These are phyloP conservation scores for Phaeosphaeriaceae sp. DNA, from an alignment of 2,329 filamentous ascomycete species.

Conservation along the genomic window DNA sequence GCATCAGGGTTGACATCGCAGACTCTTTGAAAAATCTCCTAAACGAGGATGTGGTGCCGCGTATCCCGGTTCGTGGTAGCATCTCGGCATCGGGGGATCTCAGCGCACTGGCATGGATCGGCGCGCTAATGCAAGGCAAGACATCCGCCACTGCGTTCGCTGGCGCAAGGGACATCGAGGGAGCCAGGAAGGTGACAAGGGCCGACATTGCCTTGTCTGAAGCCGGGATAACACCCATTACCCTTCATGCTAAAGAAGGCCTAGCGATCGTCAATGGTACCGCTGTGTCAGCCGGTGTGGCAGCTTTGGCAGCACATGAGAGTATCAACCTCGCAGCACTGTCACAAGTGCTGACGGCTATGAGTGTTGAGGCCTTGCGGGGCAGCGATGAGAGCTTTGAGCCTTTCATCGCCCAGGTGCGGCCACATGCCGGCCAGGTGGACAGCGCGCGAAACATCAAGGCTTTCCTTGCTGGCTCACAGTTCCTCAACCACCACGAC, in stretches of 20 bases:
- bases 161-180: constrained; percentile 16
- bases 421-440: constrained; percentile 66
- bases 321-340: constrained; percentile 19
- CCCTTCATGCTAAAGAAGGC: constrained; percentile 56
- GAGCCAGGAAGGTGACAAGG: constrained; percentile 10
- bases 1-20: constrained; percentile 56
- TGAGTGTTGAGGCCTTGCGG: constrained; percentile 64
- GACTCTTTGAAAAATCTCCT: constrained; percentile 52
- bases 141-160: constrained; percentile 51
- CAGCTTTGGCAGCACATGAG: constrained; percentile 26
- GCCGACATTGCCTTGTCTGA: constrained; percentile 35
- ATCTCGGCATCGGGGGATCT: constrained; percentile 64
- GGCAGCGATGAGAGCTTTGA: constrained; percentile 64
- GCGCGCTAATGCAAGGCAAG: constrained; percentile 55
- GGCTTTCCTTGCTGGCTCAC: constrained; percentile 29
- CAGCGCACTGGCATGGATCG: constrained; percentile 62
- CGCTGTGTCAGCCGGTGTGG: constrained; percentile 40
- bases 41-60: constrained; percentile 50
- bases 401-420: constrained; percentile 63
- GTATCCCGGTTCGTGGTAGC: constrained; percentile 62
- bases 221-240: constrained; percentile 16
- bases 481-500: constrained; percentile 17
- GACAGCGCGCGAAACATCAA: constrained; percentile 32
- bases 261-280: constrained; percentile 60
- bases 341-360: constrained; percentile 65